These are phyloP conservation scores for Lojkania enalia DNA, from an alignment of 2,329 filamentous ascomycete genomes.

Conservation along the genomic window DNA sequence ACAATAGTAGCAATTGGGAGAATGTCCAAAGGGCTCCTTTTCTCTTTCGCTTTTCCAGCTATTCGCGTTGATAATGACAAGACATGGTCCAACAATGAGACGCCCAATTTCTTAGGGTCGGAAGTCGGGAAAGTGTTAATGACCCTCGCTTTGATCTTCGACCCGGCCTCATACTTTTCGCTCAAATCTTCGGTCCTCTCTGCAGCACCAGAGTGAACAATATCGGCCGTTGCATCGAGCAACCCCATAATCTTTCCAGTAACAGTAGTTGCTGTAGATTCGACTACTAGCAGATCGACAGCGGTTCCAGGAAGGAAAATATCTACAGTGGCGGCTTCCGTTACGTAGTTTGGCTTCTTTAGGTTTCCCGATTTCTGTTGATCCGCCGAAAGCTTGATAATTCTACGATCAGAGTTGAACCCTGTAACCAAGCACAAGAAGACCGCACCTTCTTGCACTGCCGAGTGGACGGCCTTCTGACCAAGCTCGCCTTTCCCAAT, in stretches of 20 bases:
- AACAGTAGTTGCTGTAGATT: conserved; percentile 74
- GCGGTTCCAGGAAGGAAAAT: conserved; percentile 90
- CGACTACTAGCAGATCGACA: conserved; percentile 80
- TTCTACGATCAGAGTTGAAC: conserved; percentile 75
- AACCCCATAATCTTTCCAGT: conserved; percentile 89
- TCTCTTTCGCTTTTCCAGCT: conserved; percentile 43
- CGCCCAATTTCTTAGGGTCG: conserved; percentile 79
- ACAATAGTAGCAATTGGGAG: conserved; percentile 75
- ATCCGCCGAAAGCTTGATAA: conserved; percentile 82
- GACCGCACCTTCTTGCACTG: conserved; percentile 79
- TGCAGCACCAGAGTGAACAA: conserved; percentile 82
- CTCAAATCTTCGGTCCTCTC: conserved; percentile 70
- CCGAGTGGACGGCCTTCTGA: conserved; percentile 60
- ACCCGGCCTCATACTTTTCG: conserved; percentile 78
- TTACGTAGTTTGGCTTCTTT: conserved; percentile 67
- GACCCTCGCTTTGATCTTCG: conserved; percentile 82
- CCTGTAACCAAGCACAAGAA: conserved; percentile 81
- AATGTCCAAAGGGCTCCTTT: conserved; percentile 59
- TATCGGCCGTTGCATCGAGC: conserved; percentile 85
- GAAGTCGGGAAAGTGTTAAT: conserved; percentile 83
- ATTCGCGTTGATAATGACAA: conserved; percentile 60
- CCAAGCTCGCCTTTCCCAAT: conserved; percentile 83
- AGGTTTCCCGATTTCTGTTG: conserved; percentile 69
- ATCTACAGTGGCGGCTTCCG: conserved; percentile 82
- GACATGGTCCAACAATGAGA: conserved; percentile 87